These are phyloP conservation scores for Septoria linicola DNA, from an alignment of 2,329 filamentous ascomycete species.

Conservation along the genomic window DNA sequence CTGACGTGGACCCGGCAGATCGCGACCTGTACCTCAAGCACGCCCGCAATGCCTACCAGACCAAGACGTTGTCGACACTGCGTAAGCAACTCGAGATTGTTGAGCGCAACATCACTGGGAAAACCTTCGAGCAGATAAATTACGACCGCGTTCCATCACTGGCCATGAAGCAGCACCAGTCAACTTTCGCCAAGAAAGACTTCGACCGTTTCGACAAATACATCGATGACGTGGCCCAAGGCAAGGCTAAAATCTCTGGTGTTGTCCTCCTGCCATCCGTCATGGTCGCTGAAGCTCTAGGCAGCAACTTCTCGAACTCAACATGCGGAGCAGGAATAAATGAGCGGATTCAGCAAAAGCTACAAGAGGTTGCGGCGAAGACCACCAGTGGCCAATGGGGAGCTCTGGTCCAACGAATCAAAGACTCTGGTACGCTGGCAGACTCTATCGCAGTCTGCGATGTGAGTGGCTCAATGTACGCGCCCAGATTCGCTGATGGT, in stretches of 20 bases:
- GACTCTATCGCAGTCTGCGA: conserved; percentile 59
- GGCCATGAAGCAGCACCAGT: conserved; percentile 56
- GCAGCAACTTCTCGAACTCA: neutral
- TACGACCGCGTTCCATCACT: conserved; percentile 58
- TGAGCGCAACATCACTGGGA: conserved; percentile 52
- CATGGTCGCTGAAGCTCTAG: conserved; percentile 41
- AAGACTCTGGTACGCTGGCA: conserved; percentile 54
- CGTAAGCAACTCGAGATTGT: conserved; percentile 55
- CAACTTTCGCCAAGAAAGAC: conserved; percentile 54
- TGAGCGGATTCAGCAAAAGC: conserved; percentile 35
- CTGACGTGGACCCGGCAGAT: conserved; percentile 35
- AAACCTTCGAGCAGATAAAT: conserved; percentile 52
- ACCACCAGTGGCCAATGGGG: conserved; percentile 57
- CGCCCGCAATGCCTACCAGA: conserved; percentile 55
- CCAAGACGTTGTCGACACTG: conserved; percentile 51
- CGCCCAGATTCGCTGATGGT: conserved; percentile 44
- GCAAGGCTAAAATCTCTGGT: conserved; percentile 55
- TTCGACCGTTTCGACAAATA: conserved; percentile 52
- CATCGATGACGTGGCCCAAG: conserved; percentile 49
- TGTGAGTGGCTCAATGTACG: conserved; percentile 55
- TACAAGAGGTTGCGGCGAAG: conserved; percentile 38
- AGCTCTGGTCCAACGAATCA: conserved; percentile 57
- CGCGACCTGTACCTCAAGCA: conserved; percentile 55
- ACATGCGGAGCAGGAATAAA: conserved; percentile 20
- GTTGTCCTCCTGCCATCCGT: conserved; percentile 56